These are phyloP conservation scores for Aechmea fasciata DNA, from an alignment of 176 grass and related monocot genomes.

Conservation along the genomic window DNA sequence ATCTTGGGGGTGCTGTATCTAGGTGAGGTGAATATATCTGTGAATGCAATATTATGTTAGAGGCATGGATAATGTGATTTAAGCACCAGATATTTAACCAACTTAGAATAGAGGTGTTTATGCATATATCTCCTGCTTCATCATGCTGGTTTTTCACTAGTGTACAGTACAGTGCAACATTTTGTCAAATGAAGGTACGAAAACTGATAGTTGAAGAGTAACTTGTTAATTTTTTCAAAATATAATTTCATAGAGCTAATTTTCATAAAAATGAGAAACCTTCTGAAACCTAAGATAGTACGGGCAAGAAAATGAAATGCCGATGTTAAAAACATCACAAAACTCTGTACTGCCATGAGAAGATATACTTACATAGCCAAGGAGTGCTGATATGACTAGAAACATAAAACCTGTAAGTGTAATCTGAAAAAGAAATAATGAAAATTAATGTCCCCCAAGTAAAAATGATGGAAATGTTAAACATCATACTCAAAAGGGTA, in stretches of 20 bases:
- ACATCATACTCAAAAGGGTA: conserved; percentile 10
- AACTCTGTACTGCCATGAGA: neutral
- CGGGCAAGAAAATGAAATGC: neutral
- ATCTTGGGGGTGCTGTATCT: conserved; percentile 89
- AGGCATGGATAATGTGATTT: neutral
- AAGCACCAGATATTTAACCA: neutral
- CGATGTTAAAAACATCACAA: neutral
- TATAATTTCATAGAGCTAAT: neutral
- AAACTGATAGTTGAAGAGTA: neutral
- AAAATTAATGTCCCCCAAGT: conserved; percentile 5
- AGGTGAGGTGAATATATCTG: conserved; percentile 85
- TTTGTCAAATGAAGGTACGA: neutral
- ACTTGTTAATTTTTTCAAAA: neutral
- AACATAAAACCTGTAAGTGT: conserved; percentile 89
- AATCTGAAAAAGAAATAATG: conserved; percentile 49
- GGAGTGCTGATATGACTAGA: conserved; percentile 54
- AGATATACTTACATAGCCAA: conserved; percentile 78
- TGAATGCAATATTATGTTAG: conserved; percentile 9
- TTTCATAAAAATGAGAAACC: neutral
- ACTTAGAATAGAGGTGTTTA: neutral
- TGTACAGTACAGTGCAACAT: neutral
- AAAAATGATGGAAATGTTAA: conserved; percentile 17
- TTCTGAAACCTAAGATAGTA: neutral
- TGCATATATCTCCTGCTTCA: too few relatives aligned
- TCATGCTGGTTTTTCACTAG: too few relatives aligned